A percentile compares a stretch with the other conserved stretches of the same genome.
Evolutionary conservation across 768 basidiomycete genomes (phyloP).

Genomic region (Pisolithus sp.): DNA sequence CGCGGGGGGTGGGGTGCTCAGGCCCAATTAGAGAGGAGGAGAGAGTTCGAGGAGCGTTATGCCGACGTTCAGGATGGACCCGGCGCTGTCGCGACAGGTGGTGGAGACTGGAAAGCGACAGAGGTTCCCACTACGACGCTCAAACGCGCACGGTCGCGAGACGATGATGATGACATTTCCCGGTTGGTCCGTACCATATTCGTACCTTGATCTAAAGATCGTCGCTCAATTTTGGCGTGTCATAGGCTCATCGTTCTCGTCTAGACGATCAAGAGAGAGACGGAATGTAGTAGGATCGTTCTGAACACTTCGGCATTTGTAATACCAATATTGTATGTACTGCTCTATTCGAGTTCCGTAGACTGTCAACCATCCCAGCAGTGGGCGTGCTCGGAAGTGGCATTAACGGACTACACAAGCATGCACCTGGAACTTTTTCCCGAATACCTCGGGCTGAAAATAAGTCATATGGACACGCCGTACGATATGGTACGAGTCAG

Average conservation of each 20-base stretch:
- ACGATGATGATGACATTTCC: constrained; percentile 60
- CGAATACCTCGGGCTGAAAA: constrained; percentile 31
- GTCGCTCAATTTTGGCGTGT: constrained; percentile 2
- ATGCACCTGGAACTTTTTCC: constrained; percentile 37
- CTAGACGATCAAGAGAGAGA: constrained; percentile 61
- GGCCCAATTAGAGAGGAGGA: constrained; percentile 71
- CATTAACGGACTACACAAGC: constrained; percentile 47
- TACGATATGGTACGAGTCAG: constrained; percentile 67
- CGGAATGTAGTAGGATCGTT: constrained; percentile 49
- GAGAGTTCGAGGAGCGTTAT: constrained; percentile 84
- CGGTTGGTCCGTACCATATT: constrained; percentile 43
- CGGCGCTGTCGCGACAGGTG: constrained; percentile 76
- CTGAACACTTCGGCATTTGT: constrained; percentile 6
- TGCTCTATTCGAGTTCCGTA: constrained; percentile 7
- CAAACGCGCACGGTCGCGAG: constrained; percentile 72
- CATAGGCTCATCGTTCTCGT: constrained; percentile 52
- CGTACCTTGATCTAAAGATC: not conserved
- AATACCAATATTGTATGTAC: constrained; percentile 13
- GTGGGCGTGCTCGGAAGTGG: constrained; percentile 1
- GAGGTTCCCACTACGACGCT: constrained; percentile 40
- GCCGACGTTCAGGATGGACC: constrained; percentile 73
- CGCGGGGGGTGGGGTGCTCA: constrained; percentile 94
- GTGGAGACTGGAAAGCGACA: constrained; percentile 77
- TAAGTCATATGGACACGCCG: constrained; percentile 56
- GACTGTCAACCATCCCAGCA: constrained; percentile 10